Evolutionary conservation across 306 rosid genomes (phyloP), one percentile per base, ranked within the genome.

Genomic region (Glycyrrhiza uralensis): DNA sequence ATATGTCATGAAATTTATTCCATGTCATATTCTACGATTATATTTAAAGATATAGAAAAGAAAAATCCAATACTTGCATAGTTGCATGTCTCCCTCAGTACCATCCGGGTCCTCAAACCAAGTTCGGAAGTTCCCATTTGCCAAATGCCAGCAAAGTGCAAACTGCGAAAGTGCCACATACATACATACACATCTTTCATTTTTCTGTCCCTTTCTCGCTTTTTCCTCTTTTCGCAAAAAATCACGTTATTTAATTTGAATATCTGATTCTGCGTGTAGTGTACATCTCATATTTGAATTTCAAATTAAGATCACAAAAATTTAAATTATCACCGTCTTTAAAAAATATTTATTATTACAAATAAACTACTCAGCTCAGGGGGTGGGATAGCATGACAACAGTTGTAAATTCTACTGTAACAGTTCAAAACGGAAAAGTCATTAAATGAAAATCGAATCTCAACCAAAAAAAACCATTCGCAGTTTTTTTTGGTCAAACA

Each of bases 231-330:
- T 38, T 55, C 4, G 35, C 42, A 35, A 23, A 70, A 69, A 52
- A 50, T 5, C 6, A 7, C 30, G 6, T 64, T 58, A 57, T 58
- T 64, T 64, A 47, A 67, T 59, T 80, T 75, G 45, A 47, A 46
- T 46, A 63, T 55, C 6, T 7, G 45, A 9, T 24, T 75, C 38
- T 69, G 49, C 26, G 11, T 10, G 45, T 17, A 15, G 11, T 10
- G 45, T 17, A 15, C 26, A 51, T 62, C 70, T 10, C 29, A 39
- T 11, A 5, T 75, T 64, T 76, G 54, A 76, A 76, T 55, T 71
- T 56, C 33, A 22, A 75, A n/a, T n/a, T n/a, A n/a, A 51, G 1
- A 59, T 12, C 7, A 22, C 7, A 17, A 18, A 26, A 58, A 24
- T 12, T 32, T 13, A 26, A 58, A 24, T 12, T 32, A 12, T 11